phyloP scores from a whole-genome alignment of 2,329 filamentous ascomycete species.

The Alternaria arbusti region DNA sequence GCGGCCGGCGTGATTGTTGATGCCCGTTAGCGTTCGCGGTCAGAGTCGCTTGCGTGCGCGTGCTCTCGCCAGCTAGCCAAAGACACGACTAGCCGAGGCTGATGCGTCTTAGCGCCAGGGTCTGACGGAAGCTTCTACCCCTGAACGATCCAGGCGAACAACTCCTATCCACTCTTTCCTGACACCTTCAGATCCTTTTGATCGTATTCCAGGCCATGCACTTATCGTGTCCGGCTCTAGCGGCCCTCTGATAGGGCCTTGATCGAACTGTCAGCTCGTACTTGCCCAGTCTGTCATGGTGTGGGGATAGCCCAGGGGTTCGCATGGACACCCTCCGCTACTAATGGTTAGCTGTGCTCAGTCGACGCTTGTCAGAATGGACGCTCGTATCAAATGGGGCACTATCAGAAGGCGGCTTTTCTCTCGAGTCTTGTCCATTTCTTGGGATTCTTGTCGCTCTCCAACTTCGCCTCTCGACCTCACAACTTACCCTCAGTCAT shows the following conservation, averaged over 20 bases:
- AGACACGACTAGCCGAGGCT: slow-evolving; percentile 10
- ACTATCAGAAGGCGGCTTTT: slow-evolving; percentile 15
- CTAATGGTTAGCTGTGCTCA: slow-evolving; percentile 24
- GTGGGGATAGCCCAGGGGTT: slow-evolving; percentile 21
- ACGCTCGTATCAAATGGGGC: slow-evolving; percentile 16
- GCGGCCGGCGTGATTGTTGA: not conserved
- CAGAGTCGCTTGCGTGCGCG: slow-evolving; percentile 9
- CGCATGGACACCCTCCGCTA: slow-evolving; percentile 13
- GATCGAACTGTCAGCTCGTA: slow-evolving; percentile 8
- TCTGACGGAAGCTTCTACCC: slow-evolving; percentile 9
- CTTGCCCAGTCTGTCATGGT: slow-evolving; percentile 23
- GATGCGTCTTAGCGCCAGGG: slow-evolving; percentile 21
- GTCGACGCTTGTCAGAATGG: slow-evolving; percentile 18
- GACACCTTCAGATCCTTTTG: slow-evolving; percentile 21
- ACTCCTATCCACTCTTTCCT: slow-evolving; percentile 23
- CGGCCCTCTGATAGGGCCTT: slow-evolving; percentile 16
- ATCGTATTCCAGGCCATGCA: slow-evolving; percentile 21
- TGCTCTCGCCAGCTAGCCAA: slow-evolving; percentile 11
- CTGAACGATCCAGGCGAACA: slow-evolving; percentile 12
- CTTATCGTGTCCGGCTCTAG: slow-evolving; percentile 20
- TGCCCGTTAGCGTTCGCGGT: slow-evolving; percentile 9
- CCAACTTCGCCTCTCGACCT: slow-evolving; percentile 8
- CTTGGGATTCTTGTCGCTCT: slow-evolving; percentile 23
- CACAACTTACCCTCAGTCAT: slow-evolving; percentile 7
- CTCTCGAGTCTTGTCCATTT: slow-evolving; percentile 23